phyloP scores from a whole-genome alignment of 2,329 filamentous ascomycete species.

The Xylariaceae sp. region DNA sequence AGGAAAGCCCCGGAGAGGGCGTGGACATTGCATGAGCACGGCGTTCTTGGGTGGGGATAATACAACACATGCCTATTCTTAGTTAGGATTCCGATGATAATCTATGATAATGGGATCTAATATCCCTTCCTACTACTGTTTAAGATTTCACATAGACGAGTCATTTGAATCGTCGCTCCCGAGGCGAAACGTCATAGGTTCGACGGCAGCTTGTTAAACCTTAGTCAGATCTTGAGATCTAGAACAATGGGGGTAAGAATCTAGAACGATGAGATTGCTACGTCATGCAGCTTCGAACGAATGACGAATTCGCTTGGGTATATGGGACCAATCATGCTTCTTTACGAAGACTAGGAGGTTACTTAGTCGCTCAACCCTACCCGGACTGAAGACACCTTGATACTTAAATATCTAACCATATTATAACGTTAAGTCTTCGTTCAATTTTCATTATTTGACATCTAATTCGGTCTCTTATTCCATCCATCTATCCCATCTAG shows the following conservation, averaged over 20 bases:
- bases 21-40: slow-evolving; percentile 36
- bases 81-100: neutral
- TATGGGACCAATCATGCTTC: slow-evolving; percentile 8
- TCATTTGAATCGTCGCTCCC: neutral
- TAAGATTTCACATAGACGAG: no score
- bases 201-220: neutral
- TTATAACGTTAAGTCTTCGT: no score
- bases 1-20: slow-evolving; percentile 16
- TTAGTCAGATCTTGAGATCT: neutral
- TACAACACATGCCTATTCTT: neutral
- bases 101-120: neutral
- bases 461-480: no score
- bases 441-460: no score
- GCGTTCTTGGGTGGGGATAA: slow-evolving; percentile 29
- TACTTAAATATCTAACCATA: neutral
- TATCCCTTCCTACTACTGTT: neutral
- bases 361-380: no score
- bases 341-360: slow-evolving; percentile 3
- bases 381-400: neutral
- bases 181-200: neutral
- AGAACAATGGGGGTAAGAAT: slow-evolving; percentile 19
- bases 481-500: no score
- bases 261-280: slow-evolving; percentile 14
- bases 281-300: slow-evolving; percentile 17
- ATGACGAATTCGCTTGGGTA: slow-evolving; percentile 1